phyloP scores from a whole-genome alignment of 768 basidiomycete genomes.

The Epithele typhae region DNA sequence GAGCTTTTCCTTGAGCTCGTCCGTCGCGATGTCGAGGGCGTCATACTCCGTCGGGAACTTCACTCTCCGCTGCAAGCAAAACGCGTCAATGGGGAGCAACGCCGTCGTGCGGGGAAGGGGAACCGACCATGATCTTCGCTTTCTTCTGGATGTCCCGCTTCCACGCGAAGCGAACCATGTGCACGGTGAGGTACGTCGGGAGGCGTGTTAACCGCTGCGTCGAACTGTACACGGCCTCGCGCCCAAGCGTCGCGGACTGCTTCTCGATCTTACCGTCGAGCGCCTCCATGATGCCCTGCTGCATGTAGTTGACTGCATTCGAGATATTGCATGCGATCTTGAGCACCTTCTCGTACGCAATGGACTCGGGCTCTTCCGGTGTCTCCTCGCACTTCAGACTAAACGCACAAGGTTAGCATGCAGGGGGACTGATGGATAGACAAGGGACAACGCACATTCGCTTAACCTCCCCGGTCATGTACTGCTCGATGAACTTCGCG shows the following conservation, averaged over 20 bases:
- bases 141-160: slow-evolving; percentile 86
- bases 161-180: slow-evolving; percentile 98
- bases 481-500: slow-evolving; percentile 74
- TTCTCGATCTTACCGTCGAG: slow-evolving; percentile 88
- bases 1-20: slow-evolving; percentile 71
- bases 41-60: slow-evolving; percentile 92
- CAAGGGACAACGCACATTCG: slow-evolving; percentile 44
- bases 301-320: slow-evolving; percentile 83
- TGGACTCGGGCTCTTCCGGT: slow-evolving; percentile 66
- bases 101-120: not conserved
- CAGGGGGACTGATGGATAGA: not conserved
- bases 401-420: not conserved
- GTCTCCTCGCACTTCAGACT: slow-evolving; percentile 83
- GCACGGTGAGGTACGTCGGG: slow-evolving; percentile 81
- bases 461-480: slow-evolving; percentile 72
- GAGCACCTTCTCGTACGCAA: slow-evolving; percentile 66
- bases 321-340: slow-evolving; percentile 94
- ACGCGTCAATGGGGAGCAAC: too few species aligned
- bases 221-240: slow-evolving; percentile 79
- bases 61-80: slow-evolving; percentile 70
- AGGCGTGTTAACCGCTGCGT: slow-evolving; percentile 78
- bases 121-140: slow-evolving; percentile 89
- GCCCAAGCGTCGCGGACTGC: slow-evolving; percentile 69
- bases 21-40: slow-evolving; percentile 74
- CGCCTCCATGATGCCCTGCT: slow-evolving; percentile 76